Evolutionary conservation across 768 basidiomycete genomes (phyloP).

Genomic region (Suillus hirtellus): DNA sequence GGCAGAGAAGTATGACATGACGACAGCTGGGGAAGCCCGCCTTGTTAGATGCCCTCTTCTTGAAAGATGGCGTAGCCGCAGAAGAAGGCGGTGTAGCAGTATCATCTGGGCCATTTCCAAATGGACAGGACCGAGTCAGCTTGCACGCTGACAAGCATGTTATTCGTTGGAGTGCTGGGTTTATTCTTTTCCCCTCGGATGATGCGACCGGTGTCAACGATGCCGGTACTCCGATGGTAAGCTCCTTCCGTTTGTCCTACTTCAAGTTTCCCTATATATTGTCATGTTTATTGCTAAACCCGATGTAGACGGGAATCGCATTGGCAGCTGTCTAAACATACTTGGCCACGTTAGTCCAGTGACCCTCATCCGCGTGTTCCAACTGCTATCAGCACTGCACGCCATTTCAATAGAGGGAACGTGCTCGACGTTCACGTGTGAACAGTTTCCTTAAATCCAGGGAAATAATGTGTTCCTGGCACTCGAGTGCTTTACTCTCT

Average conservation of each 20-base stretch:
- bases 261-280: background rate
- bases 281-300: background rate
- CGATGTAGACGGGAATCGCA: background rate
- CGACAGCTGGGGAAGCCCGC: background rate
- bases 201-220: background rate
- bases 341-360: background rate
- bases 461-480: background rate
- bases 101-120: background rate
- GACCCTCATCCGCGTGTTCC: background rate
- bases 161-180: background rate
- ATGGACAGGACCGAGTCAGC: background rate
- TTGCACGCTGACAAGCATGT: background rate
- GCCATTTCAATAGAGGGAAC: background rate
- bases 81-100: background rate
- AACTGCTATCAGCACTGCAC: background rate
- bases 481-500: background rate
- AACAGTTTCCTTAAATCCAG: background rate
- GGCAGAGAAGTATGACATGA: no score
- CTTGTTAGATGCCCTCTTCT: background rate
- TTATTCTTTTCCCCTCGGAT: background rate
- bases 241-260: background rate
- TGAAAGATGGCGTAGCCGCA: background rate
- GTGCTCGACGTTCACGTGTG: background rate
- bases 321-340: background rate
- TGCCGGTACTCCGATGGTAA: background rate